phyloP scores from a whole-genome alignment of 148 eudicot genomes.

The Vaccinium darrowii region DNA sequence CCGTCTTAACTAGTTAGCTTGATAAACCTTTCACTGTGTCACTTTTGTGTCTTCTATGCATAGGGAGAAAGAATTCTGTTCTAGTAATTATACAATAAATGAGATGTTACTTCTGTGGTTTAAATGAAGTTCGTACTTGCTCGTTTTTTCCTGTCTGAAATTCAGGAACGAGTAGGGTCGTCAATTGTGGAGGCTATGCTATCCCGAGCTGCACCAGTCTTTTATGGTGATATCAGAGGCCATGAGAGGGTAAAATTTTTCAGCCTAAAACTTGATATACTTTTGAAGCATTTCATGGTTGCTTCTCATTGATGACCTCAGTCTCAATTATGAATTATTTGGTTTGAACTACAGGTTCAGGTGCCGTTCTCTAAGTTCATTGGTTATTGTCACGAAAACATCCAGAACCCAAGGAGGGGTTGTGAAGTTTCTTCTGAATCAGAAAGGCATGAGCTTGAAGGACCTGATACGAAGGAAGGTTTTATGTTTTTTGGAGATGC shows the following conservation, averaged over 20 bases:
- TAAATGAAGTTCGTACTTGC: background rate
- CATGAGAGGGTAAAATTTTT: slow-evolving; percentile 73
- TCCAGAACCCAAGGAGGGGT: slow-evolving; percentile 25
- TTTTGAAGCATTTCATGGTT: background rate
- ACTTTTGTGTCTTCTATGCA: background rate
- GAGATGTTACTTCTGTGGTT: background rate
- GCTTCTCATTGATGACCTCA: slow-evolving; percentile 11
- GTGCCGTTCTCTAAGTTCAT: slow-evolving; percentile 80
- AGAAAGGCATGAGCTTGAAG: slow-evolving; percentile 28
- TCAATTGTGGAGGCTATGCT: slow-evolving; percentile 81
- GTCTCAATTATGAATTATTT: slow-evolving; percentile 9
- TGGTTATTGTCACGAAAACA: slow-evolving; percentile 52
- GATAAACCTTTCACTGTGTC: background rate
- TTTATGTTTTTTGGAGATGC: slow-evolving; percentile 38
- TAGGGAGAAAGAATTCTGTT: background rate
- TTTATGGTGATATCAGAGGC: slow-evolving; percentile 90
- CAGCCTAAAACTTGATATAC: background rate
- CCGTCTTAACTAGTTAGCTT: background rate
- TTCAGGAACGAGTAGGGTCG: slow-evolving; percentile 66
- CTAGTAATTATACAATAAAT: background rate
- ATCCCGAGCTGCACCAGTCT: slow-evolving; percentile 75
- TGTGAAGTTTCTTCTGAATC: slow-evolving; percentile 30
- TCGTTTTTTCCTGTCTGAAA: slow-evolving; percentile 10
- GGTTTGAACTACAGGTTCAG: slow-evolving; percentile 50
- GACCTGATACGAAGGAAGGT: slow-evolving; percentile 29